Base-by-base conservation (phyloP, 768 basidiomycete species). In the Leccinum longicurvipes region DNA sequence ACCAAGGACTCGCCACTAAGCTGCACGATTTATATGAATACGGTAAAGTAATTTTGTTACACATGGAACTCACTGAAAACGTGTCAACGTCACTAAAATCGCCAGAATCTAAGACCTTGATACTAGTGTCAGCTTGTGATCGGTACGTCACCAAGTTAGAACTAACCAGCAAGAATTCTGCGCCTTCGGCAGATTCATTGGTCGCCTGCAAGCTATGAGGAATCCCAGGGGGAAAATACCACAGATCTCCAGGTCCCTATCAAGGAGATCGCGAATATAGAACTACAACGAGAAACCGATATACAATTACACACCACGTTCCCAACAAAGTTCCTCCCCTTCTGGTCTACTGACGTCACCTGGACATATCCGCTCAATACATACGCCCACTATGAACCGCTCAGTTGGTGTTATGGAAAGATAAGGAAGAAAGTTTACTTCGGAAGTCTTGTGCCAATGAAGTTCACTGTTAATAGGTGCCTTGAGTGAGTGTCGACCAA, bases 121-220 rank as follows among this genome's bases (percentile, higher is more conserved):
- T 15, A 25, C 1, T 9, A n/a, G 17, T 27, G 28, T 63, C 12
- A 59, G 34, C 32, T n/a, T 21, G 29, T 8, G 21, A 0, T 51
- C 14, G 6, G 21, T 29, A 36, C 15, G 27, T 11, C 1, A 29
- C 24, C 12, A 25, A 21, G 15, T 29, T 8, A 17, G 23, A 24
- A 60, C 50, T 8, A 44, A 63, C 62, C 44, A 84, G 74, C n/a
- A 85, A 68, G 61, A 82, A 82, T 60, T 82, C 80, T 0, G 77
- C 72, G 7, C 81, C 79, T 4, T 74, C 72, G 42, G 70, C 63
- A 12, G 67, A 65, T 6, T 71, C 72, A 21, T 74, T 72, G 42
- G 75, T 81, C 6, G 79, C 80, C 65, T 82, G 81, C 15, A 82
- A 65, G n/a, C 76, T 68, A 61, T 83, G 82, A 0, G 82, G 82